Evolutionary conservation across 2,329 filamentous ascomycete genomes (phyloP).

Genomic region (Corinectria fuckeliana): DNA sequence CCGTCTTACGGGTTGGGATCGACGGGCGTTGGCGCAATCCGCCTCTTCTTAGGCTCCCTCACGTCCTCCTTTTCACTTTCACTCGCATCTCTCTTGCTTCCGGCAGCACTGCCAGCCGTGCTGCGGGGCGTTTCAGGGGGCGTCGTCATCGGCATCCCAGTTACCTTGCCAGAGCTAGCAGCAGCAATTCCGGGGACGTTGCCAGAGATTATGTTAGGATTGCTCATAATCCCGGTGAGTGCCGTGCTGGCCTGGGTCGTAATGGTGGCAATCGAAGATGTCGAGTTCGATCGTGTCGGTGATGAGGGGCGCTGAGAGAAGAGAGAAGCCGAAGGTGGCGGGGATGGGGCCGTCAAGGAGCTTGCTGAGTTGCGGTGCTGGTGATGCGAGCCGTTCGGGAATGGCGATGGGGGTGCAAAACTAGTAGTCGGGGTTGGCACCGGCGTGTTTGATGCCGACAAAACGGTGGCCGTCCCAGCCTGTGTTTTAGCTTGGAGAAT

Average conservation of each 20-base stretch:
- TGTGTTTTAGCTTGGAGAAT: conserved; percentile 57
- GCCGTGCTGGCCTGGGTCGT: conserved; percentile 66
- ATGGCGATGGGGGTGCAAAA: conserved; percentile 68
- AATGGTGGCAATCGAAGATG: conserved; percentile 79
- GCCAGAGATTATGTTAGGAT: conserved; percentile 79
- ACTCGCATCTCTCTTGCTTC: conserved; percentile 63
- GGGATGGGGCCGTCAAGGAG: conserved; percentile 65
- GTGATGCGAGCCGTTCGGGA: conserved; percentile 54
- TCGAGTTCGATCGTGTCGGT: conserved; percentile 84
- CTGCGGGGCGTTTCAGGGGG: conserved; percentile 84
- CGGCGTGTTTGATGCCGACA: conserved; percentile 70
- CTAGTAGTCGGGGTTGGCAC: conserved; percentile 72
- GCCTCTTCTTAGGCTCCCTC: conserved; percentile 69
- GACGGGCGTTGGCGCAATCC: conserved; percentile 72
- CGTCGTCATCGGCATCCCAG: conserved; percentile 78
- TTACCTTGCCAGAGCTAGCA: conserved; percentile 69
- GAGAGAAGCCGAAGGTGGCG: conserved; percentile 61
- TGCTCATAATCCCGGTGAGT: conserved; percentile 67
- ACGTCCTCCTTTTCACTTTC: conserved; percentile 61
- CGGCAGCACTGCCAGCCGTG: conserved; percentile 42
- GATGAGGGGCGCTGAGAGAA: conserved; percentile 73
- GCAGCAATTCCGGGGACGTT: conserved; percentile 80
- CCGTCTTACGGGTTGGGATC: conserved; percentile 36
- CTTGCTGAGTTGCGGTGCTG: conserved; percentile 65
- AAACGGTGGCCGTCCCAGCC: conserved; percentile 47